These are phyloP conservation scores for Scedosporium apiospermum DNA, from an alignment of 2,329 filamentous ascomycete genomes.

Conservation along the genomic window DNA sequence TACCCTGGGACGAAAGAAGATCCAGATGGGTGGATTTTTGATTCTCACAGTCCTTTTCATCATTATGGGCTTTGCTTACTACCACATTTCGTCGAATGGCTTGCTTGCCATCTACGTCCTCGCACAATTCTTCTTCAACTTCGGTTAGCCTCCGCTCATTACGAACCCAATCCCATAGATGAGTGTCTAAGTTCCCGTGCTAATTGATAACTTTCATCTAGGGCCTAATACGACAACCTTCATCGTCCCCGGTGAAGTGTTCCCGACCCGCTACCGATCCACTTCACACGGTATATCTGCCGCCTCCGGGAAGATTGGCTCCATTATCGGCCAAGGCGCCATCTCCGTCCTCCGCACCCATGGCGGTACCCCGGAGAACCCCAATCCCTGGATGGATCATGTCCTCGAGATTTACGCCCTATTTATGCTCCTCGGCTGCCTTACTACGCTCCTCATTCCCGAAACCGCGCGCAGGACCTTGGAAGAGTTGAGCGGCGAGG, in stretches of 20 bases:
- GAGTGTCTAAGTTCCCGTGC: slow-evolving; percentile 92
- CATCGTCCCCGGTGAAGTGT: slow-evolving; percentile 89
- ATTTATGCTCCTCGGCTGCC: slow-evolving; percentile 66
- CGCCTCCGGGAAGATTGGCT: slow-evolving; percentile 79
- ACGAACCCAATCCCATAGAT: slow-evolving; percentile 71
- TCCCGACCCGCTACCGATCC: slow-evolving; percentile 84
- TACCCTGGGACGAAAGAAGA: slow-evolving; percentile 59
- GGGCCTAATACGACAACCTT: slow-evolving; percentile 94
- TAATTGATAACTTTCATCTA: slow-evolving; percentile 86
- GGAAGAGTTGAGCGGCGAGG: no score
- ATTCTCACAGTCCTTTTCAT: slow-evolving; percentile 84
- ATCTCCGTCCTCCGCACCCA: slow-evolving; percentile 43
- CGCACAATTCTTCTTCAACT: slow-evolving; percentile 49
- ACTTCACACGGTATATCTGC: slow-evolving; percentile 94
- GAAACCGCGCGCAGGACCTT: slow-evolving; percentile 58
- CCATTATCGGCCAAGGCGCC: slow-evolving; percentile 40
- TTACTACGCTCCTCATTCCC: slow-evolving; percentile 60
- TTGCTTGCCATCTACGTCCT: slow-evolving; percentile 51
- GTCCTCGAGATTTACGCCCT: slow-evolving; percentile 66
- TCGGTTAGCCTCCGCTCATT: slow-evolving; percentile 66
- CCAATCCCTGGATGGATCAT: slow-evolving; percentile 62
- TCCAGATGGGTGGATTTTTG: slow-evolving; percentile 85
- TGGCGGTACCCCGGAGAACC: slow-evolving; percentile 27
- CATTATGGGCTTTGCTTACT: no score
- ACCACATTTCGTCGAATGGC: slow-evolving; percentile 38